Conservation (phyloP, 164 flowering plant species). For the Magnolia sinica region DNA sequence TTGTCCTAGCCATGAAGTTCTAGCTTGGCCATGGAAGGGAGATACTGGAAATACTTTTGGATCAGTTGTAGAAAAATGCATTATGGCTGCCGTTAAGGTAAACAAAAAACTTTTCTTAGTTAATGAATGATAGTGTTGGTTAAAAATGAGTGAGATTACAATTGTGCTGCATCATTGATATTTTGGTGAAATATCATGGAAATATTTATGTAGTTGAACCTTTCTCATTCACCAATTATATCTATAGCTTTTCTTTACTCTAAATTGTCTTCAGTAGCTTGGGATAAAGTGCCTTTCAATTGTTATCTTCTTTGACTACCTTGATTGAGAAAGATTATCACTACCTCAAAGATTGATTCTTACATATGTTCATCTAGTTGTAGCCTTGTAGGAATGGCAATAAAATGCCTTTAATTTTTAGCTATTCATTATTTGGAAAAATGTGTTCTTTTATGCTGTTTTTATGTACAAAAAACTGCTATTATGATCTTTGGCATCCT, state of each 20-base stretch:
- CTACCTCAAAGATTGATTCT: no score
- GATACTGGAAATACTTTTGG: slow-evolving; percentile 38
- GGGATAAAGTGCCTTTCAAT: not conserved
- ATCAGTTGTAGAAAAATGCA: slow-evolving; percentile 21
- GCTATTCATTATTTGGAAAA: no score
- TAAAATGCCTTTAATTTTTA: no score
- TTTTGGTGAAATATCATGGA: not conserved
- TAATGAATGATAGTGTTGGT: not conserved
- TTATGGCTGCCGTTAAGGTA: slow-evolving; percentile 69
- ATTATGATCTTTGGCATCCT: no score
- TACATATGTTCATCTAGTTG: no score
- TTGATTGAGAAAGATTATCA: no score
- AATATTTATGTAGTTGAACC: not conserved
- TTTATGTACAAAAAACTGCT: no score
- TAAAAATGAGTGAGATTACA: no score
- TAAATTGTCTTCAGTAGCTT: not conserved
- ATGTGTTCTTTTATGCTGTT: no score
- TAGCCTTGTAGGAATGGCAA: no score
- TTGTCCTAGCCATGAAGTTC: slow-evolving; percentile 19
- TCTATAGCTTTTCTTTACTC: not conserved
- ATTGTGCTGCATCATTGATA: not conserved
- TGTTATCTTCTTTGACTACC: not conserved
- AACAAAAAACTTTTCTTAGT: not conserved
- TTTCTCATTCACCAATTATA: not conserved
- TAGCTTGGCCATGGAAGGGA: slow-evolving; percentile 35